Evolutionary conservation across 1,139 yeast genomes (phyloP).

Genomic region (Geotrichum carabidarum): DNA sequence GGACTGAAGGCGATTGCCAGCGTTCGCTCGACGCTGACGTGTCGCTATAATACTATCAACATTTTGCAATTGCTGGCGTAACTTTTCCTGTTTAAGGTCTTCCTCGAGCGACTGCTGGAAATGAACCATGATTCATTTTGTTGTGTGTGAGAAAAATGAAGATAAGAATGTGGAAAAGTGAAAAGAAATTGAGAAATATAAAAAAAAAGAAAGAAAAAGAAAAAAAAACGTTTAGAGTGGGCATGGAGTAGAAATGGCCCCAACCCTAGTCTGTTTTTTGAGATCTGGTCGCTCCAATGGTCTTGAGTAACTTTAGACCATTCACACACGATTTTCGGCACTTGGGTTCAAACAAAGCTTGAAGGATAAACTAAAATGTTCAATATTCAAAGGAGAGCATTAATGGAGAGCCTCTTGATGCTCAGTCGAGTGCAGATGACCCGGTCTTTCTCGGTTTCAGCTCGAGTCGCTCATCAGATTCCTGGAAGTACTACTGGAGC

Average conservation of each 20-base stretch:
- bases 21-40: conserved; percentile 75
- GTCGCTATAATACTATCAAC: conserved; percentile 46
- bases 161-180: neutral
- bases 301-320: too few relatives aligned
- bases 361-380: too few relatives aligned
- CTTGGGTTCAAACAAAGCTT: too few relatives aligned
- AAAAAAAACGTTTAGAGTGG: neutral
- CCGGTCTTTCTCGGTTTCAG: too few relatives aligned
- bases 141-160: neutral
- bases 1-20: conserved; percentile 78
- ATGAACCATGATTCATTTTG: conserved; percentile 5
- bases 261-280: neutral
- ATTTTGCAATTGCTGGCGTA: conserved; percentile 9
- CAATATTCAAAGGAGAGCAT: too few relatives aligned
- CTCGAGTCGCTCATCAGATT: neutral
- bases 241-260: neutral
- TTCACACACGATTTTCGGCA: too few relatives aligned
- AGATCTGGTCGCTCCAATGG: too few relatives aligned
- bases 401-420: too few relatives aligned
- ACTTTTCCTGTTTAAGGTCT: neutral
- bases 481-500: conserved; percentile 18
- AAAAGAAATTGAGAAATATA: neutral
- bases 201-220: neutral
- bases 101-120: conserved; percentile 10
- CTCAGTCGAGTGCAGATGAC: too few relatives aligned